Evolutionary conservation across 2,329 filamentous ascomycete genomes (phyloP).

Genomic region (Tolypocladium cylindrosporum): DNA sequence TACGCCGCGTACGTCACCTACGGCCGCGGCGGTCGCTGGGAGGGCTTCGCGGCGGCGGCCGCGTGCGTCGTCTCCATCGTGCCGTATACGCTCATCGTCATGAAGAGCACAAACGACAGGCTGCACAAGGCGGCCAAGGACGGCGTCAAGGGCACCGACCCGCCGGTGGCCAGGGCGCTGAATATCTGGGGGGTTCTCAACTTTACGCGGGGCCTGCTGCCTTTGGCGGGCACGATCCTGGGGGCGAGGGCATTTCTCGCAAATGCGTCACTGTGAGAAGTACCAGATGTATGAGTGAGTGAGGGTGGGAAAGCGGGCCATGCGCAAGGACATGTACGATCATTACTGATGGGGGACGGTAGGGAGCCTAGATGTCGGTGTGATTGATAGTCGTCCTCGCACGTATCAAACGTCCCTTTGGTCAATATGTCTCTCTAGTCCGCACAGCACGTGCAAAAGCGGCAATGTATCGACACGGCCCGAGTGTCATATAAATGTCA

Average conservation of each 20-base stretch:
- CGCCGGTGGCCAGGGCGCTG: slow-evolving; percentile 9
- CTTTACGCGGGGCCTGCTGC: slow-evolving; percentile 18
- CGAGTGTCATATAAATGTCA: not conserved
- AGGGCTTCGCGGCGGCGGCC: slow-evolving; percentile 20
- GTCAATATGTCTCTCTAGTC: not conserved
- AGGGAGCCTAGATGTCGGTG: not conserved
- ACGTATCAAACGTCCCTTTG: not conserved
- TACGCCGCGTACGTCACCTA: slow-evolving; percentile 24
- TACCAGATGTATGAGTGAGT: not conserved
- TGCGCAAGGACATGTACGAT: not conserved
- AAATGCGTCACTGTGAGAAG: slow-evolving; percentile 4
- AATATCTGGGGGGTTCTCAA: slow-evolving; percentile 17
- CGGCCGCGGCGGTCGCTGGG: slow-evolving; percentile 19
- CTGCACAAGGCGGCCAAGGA: slow-evolving; percentile 17
- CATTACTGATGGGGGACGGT: not conserved
- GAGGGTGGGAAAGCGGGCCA: not conserved
- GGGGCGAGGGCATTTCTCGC: slow-evolving; percentile 12
- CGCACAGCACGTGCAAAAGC: too few species aligned
- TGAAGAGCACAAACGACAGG: slow-evolving; percentile 24
- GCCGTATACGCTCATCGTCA: slow-evolving; percentile 27
- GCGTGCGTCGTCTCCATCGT: slow-evolving; percentile 25
- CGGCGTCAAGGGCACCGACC: slow-evolving; percentile 5
- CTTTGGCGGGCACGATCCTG: slow-evolving; percentile 17
- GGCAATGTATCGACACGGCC: too few species aligned
- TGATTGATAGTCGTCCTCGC: not conserved